Conservation (phyloP, 441 rosid genomes). For the Pelargonium myrrhifolium region DNA sequence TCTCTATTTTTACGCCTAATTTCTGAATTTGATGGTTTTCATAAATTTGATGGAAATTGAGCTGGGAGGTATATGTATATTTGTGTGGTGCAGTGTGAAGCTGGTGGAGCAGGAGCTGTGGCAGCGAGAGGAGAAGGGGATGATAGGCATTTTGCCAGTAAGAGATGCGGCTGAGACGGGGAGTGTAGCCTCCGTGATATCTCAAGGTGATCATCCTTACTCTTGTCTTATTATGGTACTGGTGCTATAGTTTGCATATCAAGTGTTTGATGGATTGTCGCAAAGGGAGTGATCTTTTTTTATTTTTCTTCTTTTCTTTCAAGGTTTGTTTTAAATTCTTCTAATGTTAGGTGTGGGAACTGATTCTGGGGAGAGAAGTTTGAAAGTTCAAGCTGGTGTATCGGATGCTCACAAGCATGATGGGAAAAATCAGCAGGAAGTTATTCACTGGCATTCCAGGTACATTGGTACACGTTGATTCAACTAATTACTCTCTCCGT, state of each 20-base stretch:
- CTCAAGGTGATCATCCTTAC: constrained; percentile 39
- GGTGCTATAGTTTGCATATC: not conserved
- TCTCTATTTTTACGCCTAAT: constrained; percentile 7
- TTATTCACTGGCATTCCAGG: constrained; percentile 84
- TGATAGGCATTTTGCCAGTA: constrained; percentile 90
- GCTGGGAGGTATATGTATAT: not conserved
- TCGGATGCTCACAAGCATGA: constrained; percentile 62
- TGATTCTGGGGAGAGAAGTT: constrained; percentile 56
- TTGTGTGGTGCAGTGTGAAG: constrained; percentile 51
- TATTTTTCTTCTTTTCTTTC: not conserved
- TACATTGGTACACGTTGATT: constrained; percentile 18
- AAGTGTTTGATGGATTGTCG: not conserved
- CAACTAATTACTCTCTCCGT: no score
- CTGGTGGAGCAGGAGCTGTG: constrained; percentile 98
- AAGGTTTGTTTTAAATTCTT: not conserved
- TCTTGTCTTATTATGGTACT: not conserved
- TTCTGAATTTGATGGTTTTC: not conserved
- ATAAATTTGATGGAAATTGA: not conserved
- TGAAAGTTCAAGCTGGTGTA: constrained; percentile 46
- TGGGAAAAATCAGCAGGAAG: constrained; percentile 69
- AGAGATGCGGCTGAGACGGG: constrained; percentile 65
- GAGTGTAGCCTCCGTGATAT: constrained; percentile 39
- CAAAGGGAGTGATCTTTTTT: not conserved
- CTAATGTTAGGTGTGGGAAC: constrained; percentile 42
- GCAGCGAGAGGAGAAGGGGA: constrained; percentile 95